These are phyloP conservation scores for Paraconiothyrium sp. DNA, from an alignment of 2,329 filamentous ascomycete species.

Conservation along the genomic window DNA sequence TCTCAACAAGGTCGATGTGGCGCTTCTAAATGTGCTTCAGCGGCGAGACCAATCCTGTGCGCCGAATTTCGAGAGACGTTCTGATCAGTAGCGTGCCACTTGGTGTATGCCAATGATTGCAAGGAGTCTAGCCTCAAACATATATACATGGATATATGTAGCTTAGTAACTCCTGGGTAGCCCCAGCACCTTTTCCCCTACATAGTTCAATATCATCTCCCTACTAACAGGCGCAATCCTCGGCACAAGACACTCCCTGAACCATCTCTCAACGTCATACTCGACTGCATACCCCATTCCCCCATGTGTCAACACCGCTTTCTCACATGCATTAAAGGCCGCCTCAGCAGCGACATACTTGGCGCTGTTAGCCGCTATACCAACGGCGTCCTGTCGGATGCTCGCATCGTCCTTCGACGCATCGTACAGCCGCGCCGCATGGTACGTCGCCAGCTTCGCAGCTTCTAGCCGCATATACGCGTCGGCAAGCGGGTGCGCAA, in stretches of 20 bases:
- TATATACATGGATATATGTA: no score
- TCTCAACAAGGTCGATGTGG: no score
- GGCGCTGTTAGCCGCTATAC: slow-evolving; percentile 65
- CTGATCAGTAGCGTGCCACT: no score
- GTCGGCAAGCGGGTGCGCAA: slow-evolving; percentile 66
- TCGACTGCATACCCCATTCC: slow-evolving; percentile 72
- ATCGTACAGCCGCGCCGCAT: slow-evolving; percentile 68
- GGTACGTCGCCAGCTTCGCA: slow-evolving; percentile 69
- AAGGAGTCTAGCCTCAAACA: no score
- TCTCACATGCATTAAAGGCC: slow-evolving; percentile 68
- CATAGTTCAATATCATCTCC: slow-evolving; percentile 80
- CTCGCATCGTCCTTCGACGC: slow-evolving; percentile 50
- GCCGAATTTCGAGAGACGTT: no score
- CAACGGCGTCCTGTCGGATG: slow-evolving; percentile 58
- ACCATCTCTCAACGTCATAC: slow-evolving; percentile 69
- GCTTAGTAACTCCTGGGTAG: slow-evolving; percentile 70
- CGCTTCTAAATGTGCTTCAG: no score
- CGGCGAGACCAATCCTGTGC: no score
- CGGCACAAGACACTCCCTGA: slow-evolving; percentile 68
- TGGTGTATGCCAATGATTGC: no score
- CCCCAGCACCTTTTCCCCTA: slow-evolving; percentile 73
- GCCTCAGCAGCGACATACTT: slow-evolving; percentile 70
- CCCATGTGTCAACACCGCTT: slow-evolving; percentile 64
- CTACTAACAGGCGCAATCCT: slow-evolving; percentile 68
- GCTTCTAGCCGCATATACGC: slow-evolving; percentile 71